These are phyloP conservation scores for Kwoniella botswanensis DNA, from an alignment of 768 basidiomycete species.

Conservation along the genomic window DNA sequence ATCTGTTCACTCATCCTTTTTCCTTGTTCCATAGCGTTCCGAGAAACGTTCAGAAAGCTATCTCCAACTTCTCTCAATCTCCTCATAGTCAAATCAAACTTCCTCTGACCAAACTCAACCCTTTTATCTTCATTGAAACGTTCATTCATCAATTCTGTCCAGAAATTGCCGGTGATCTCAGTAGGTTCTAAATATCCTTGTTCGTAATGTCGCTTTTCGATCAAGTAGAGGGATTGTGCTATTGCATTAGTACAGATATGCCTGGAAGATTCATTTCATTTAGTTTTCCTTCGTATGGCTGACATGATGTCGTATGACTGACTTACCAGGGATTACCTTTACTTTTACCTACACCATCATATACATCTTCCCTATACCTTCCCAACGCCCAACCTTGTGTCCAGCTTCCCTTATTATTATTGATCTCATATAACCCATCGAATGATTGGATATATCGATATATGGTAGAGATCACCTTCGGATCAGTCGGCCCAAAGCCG, in stretches of 20 bases:
- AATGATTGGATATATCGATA: constrained; percentile 51
- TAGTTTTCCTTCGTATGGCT: not conserved
- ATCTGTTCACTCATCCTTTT: constrained; percentile 55
- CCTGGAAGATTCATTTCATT: constrained; percentile 21
- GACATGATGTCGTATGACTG: not conserved
- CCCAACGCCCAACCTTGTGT: constrained; percentile 51
- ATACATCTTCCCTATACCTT: constrained; percentile 56
- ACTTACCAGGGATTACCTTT: constrained; percentile 57
- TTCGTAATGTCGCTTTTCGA: constrained; percentile 12
- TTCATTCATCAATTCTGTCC: constrained; percentile 33
- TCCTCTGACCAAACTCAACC: not conserved
- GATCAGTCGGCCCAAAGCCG: constrained; percentile 9
- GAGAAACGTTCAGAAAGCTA: constrained; percentile 28
- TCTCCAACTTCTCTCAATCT: constrained; percentile 34
- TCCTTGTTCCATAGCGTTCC: constrained; percentile 20
- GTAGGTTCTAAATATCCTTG: constrained; percentile 25
- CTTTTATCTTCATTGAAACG: not conserved
- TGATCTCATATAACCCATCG: constrained; percentile 53
- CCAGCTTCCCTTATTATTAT: constrained; percentile 33
- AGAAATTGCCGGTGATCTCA: constrained; percentile 33
- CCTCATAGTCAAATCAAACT: constrained; percentile 24
- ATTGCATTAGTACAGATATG: constrained; percentile 48
- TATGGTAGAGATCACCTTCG: constrained; percentile 47
- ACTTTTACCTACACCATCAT: constrained; percentile 55
- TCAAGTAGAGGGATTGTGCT: constrained; percentile 40